Percentiles rank a stretch among this genome's conserved stretches.
Conservation (phyloP, 1,284 basidiomycete species). For the Cryptococcus sp. region DNA sequence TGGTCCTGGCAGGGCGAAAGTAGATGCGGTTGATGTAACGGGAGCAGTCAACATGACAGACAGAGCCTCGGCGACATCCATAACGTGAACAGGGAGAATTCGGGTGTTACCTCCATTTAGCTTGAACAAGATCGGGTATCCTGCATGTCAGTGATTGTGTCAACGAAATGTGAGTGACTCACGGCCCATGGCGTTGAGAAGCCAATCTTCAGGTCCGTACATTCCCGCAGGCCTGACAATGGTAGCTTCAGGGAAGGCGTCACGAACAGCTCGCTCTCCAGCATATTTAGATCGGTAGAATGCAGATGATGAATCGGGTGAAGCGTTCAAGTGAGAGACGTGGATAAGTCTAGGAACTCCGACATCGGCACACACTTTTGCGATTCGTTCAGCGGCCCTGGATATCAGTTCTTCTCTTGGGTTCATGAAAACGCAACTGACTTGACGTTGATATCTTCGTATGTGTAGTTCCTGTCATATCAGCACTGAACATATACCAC, state of each 20-base stretch:
- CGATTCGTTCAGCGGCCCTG: conserved; percentile 64
- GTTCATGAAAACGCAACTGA: too few relatives aligned
- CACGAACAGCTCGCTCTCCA: conserved; percentile 83
- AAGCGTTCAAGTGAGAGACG: conserved; percentile 92
- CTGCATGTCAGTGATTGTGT: conserved; percentile 48
- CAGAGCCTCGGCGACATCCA: conserved; percentile 91
- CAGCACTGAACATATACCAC: not conserved
- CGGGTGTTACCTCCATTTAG: conserved; percentile 83
- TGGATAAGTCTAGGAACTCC: conserved; percentile 88
- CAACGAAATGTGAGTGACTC: conserved; percentile 44
- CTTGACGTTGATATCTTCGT: conserved; percentile 55
- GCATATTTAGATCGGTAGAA: conserved; percentile 88
- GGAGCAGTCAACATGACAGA: conserved; percentile 67
- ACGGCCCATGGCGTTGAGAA: conserved; percentile 90
- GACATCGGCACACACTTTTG: conserved; percentile 68
- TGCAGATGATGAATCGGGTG: conserved; percentile 67
- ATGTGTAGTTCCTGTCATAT: conserved; percentile 70
- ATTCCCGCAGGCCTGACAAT: conserved; percentile 81
- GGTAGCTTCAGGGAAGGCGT: conserved; percentile 80
- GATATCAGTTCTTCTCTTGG: too few relatives aligned
- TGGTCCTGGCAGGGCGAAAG: conserved; percentile 82
- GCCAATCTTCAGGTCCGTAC: conserved; percentile 92
- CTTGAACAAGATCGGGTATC: conserved; percentile 91
- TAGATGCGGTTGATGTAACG: conserved; percentile 59
- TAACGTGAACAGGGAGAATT: conserved; percentile 85